A percentile compares a stretch with the other conserved stretches of the same genome.
Evolutionary conservation across 1,284 basidiomycete species (phyloP).

Genomic region (Leucoagaricus sp.): DNA sequence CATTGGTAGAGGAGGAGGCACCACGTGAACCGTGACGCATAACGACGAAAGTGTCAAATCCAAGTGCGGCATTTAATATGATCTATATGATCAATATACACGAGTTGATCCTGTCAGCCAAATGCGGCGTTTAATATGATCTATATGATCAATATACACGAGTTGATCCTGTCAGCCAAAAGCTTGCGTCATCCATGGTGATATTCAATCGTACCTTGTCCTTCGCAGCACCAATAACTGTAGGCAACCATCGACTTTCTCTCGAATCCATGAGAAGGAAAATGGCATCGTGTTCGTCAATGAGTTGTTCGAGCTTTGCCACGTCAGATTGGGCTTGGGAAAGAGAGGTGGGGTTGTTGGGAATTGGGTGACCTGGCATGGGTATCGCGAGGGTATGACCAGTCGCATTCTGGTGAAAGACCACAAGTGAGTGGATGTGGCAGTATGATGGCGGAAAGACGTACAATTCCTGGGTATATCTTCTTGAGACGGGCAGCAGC

Average conservation of each 20-base stretch:
- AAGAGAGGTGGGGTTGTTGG: slow-evolving; percentile 46
- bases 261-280: slow-evolving; percentile 98
- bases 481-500: slow-evolving; percentile 87
- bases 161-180: too few relatives aligned
- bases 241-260: slow-evolving; percentile 95
- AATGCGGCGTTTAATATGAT: too few relatives aligned
- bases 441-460: slow-evolving; percentile 29
- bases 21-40: slow-evolving; percentile 91
- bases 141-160: too few relatives aligned
- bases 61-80: slow-evolving; percentile 93
- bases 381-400: slow-evolving; percentile 84
- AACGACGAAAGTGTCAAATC: slow-evolving; percentile 95
- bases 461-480: slow-evolving; percentile 90
- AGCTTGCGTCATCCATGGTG: too few relatives aligned
- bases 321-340: slow-evolving; percentile 47
- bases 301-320: slow-evolving; percentile 36
- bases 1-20: slow-evolving; percentile 36
- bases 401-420: slow-evolving; percentile 63
- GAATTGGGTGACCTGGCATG: slow-evolving; percentile 97
- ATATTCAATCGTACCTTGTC: slow-evolving; percentile 74
- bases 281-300: slow-evolving; percentile 86
- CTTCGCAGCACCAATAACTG: slow-evolving; percentile 81
- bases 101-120: too few relatives aligned
- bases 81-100: slow-evolving; percentile 69
- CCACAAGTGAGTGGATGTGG: not conserved